Conservation (phyloP, 371 early-diverging fungal species). For the Funneliformis caledonium region DNA sequence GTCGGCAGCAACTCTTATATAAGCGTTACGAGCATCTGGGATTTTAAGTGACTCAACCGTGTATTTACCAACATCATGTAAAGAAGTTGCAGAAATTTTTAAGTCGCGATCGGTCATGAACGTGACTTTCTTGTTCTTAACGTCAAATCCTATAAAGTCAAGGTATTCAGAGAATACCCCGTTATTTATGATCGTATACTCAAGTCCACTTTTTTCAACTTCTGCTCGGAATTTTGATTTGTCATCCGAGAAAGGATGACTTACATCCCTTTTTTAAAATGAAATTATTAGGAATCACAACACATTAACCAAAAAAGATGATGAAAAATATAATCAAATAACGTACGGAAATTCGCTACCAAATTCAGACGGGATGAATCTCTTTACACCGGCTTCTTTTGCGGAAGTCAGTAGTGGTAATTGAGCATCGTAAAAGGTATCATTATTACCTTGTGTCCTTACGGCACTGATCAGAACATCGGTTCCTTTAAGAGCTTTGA, state of each 20-base stretch:
- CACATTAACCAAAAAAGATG: background rate
- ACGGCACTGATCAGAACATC: constrained; percentile 13
- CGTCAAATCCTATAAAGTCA: background rate
- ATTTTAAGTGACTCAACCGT: constrained; percentile 36
- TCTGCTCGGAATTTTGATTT: constrained; percentile 6
- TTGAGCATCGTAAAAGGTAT: background rate
- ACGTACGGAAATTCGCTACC: background rate
- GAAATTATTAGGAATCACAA: background rate
- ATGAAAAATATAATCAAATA: background rate
- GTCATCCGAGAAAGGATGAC: background rate
- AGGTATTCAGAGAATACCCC: constrained; percentile 15
- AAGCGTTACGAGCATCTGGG: constrained; percentile 18
- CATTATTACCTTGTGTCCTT: background rate
- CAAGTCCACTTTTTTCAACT: constrained; percentile 26
- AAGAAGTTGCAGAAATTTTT: background rate
- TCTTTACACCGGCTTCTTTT: constrained; percentile 23
- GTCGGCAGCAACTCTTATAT: constrained; percentile 1
- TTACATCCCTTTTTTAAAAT: background rate
- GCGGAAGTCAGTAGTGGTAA: background rate
- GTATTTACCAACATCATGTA: constrained; percentile 26
- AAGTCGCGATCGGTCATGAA: background rate
- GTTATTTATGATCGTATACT: background rate
- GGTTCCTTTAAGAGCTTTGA: constrained; percentile 33
- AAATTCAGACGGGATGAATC: constrained; percentile 29
- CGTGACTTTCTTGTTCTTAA: constrained; percentile 18